Percentiles rank a stretch among this genome's conserved stretches.
Evolutionary conservation across 495 filamentous ascomycete genomes (phyloP).

Genomic region (Haplographium delicatum): DNA sequence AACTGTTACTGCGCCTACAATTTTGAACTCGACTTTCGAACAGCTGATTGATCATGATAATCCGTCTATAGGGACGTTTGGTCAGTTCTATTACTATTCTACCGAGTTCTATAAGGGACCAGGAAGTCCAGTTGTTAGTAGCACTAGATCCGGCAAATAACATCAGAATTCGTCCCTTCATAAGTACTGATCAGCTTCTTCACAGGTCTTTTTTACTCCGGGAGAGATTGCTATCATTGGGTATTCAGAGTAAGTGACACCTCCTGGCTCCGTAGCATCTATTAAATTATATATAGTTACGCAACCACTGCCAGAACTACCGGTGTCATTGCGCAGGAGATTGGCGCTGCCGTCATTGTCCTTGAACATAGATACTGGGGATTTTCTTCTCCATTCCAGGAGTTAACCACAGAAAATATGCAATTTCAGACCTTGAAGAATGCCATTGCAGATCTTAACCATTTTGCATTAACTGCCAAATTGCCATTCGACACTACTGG

Average conservation of each 20-base stretch:
- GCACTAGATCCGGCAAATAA: constrained; percentile 3
- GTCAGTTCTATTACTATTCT: constrained; percentile 45
- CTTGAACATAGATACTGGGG: constrained; percentile 62
- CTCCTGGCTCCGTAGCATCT: not conserved
- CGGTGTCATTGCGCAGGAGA: constrained; percentile 44
- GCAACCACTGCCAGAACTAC: constrained; percentile 41
- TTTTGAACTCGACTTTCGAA: constrained; percentile 28
- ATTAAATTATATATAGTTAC: constrained; percentile 28
- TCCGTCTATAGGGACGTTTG: constrained; percentile 44
- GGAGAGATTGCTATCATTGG: constrained; percentile 46
- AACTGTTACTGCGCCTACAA: not conserved
- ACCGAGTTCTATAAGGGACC: constrained; percentile 43
- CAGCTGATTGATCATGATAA: constrained; percentile 49
- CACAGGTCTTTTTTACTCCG: constrained; percentile 47
- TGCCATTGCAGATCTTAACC: constrained; percentile 51
- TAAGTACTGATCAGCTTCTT: not conserved
- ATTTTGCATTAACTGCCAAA: constrained; percentile 54
- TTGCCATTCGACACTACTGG: constrained; percentile 50
- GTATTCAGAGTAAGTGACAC: constrained; percentile 28
- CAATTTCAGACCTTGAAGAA: constrained; percentile 58
- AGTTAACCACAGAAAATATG: constrained; percentile 50
- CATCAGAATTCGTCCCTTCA: constrained; percentile 5
- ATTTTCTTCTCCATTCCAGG: constrained; percentile 49
- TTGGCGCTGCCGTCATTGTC: constrained; percentile 48
- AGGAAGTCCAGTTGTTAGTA: constrained; percentile 44